Conservation (phyloP, 257 asterid genomes). For the Gynochthodes officinalis region DNA sequence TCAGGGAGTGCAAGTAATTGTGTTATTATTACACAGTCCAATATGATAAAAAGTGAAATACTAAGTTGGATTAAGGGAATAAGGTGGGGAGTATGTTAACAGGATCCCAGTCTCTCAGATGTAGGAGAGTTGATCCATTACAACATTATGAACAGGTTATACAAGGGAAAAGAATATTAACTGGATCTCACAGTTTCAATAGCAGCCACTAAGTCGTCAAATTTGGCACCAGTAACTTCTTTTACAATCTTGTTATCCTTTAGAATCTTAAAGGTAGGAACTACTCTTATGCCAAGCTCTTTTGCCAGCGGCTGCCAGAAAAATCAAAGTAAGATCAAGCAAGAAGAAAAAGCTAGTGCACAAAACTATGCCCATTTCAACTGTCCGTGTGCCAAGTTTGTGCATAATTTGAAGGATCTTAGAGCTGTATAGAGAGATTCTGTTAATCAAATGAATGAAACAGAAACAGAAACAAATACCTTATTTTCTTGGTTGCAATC, state of each 20-base stretch:
- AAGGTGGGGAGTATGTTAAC: background rate
- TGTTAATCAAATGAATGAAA: background rate
- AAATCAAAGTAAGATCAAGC: slow-evolving; percentile 5
- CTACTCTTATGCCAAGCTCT: slow-evolving; percentile 87
- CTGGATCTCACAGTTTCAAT: slow-evolving; percentile 52
- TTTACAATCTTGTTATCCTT: slow-evolving; percentile 59
- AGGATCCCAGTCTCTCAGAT: slow-evolving; percentile 1
- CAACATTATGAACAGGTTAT: slow-evolving; percentile 43
- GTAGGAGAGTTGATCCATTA: slow-evolving; percentile 2
- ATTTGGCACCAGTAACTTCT: slow-evolving; percentile 86
- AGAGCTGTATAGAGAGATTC: background rate
- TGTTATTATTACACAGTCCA: background rate
- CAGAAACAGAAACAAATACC: slow-evolving; percentile 32
- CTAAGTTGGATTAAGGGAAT: background rate
- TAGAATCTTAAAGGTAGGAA: slow-evolving; percentile 88
- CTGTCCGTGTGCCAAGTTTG: background rate
- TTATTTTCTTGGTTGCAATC: slow-evolving; percentile 92
- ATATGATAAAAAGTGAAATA: background rate
- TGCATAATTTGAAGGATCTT: background rate
- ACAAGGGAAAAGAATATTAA: slow-evolving; percentile 15
- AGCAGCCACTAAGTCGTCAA: slow-evolving; percentile 61
- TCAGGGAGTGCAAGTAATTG: background rate
- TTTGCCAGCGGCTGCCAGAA: slow-evolving; percentile 67
- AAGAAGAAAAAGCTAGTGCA: no score
- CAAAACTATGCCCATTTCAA: no score